phyloP scores from a whole-genome alignment of 805 yeast genomes.

The Yarrowia yakushimensis region DNA sequence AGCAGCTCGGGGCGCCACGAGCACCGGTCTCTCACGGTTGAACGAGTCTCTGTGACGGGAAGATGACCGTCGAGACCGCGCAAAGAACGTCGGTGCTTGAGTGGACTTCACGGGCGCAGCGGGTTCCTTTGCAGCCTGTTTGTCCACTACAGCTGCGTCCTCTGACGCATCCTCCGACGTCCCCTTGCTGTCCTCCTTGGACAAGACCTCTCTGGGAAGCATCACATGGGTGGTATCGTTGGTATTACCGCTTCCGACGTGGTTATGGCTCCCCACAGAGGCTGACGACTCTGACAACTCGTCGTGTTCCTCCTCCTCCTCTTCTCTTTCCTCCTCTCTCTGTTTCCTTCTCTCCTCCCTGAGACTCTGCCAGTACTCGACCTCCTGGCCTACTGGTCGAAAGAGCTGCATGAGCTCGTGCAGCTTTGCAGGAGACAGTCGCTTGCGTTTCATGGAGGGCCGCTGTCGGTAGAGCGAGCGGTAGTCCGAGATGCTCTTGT shows the following conservation, averaged over 20 bases:
- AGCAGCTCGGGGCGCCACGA: neutral
- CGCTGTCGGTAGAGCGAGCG: neutral
- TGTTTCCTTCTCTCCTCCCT: conserved; percentile 19
- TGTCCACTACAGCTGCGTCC: too few relatives aligned
- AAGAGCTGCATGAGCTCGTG: conserved; percentile 32
- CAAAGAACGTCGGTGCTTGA: neutral
- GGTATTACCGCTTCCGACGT: neutral
- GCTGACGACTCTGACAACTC: neutral
- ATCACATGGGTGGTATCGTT: neutral
- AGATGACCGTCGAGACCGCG: neutral
- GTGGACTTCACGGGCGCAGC: neutral
- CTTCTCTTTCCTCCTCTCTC: neutral
- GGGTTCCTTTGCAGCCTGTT: too few relatives aligned
- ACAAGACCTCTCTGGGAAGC: neutral
- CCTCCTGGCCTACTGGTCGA: conserved; percentile 29
- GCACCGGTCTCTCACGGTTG: conserved; percentile 7
- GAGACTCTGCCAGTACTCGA: conserved; percentile 15
- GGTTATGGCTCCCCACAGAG: neutral
- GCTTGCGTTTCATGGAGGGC: conserved; percentile 19
- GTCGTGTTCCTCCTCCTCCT: neutral
- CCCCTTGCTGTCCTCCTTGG: neutral
- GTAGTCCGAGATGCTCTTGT: conserved; percentile 25
- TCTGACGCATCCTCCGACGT: too few relatives aligned
- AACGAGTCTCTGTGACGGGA: conserved; percentile 15
- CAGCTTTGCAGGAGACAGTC: conserved; percentile 32